phyloP scores from a whole-genome alignment of 2,329 filamentous ascomycete species.

The Pseudomassariella vexata region DNA sequence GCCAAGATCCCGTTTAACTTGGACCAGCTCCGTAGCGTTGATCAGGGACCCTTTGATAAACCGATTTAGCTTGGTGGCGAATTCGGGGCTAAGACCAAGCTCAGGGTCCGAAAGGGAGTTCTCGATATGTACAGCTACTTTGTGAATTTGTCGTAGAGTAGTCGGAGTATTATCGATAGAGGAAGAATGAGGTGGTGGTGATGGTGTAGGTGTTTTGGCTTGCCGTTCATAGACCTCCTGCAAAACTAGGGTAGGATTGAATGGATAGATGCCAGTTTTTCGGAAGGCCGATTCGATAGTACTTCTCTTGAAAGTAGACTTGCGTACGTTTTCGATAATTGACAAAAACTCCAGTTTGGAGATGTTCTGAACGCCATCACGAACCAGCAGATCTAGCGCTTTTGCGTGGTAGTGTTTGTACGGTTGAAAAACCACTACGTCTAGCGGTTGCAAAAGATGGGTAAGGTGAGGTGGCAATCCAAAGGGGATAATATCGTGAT shows the following conservation, averaged over 20 bases:
- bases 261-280: conserved; percentile 6
- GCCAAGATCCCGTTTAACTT: neutral
- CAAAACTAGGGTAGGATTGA: conserved; percentile 3
- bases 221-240: neutral
- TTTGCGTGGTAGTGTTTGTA: conserved; percentile 5
- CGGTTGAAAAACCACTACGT: conserved; percentile 6
- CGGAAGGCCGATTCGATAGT: conserved; percentile 6
- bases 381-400: conserved; percentile 1
- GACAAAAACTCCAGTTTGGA: conserved; percentile 6
- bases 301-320: conserved; percentile 2
- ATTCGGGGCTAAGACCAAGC: neutral
- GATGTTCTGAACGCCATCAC: conserved; percentile 3
- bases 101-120: neutral
- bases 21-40: conserved; percentile 1
- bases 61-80: neutral
- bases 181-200: neutral
- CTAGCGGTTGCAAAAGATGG: conserved; percentile 6
- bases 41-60: conserved; percentile 1
- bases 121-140: no score
- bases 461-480: conserved; percentile 5
- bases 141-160: conserved; percentile 1
- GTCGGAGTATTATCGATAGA: neutral
- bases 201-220: neutral
- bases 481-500: conserved; percentile 9
- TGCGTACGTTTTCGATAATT: conserved; percentile 2